A percentile compares a stretch with the other conserved stretches of the same genome.
Conservation (phyloP, 2,329 filamentous ascomycete species). For the Botrytis byssoidea region DNA sequence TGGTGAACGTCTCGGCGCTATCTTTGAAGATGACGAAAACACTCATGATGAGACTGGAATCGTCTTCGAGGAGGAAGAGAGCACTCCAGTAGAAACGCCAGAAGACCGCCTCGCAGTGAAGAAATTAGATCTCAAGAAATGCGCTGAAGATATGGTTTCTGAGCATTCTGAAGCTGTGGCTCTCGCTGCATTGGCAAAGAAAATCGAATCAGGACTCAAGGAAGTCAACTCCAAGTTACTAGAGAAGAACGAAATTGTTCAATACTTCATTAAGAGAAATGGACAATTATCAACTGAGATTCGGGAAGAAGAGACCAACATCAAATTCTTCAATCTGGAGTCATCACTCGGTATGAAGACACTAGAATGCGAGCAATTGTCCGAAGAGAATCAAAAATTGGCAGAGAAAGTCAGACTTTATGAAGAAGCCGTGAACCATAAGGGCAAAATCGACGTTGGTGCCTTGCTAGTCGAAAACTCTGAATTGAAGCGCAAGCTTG, state of each 20-base stretch:
- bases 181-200: slow-evolving; percentile 17
- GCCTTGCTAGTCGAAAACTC: slow-evolving; percentile 19
- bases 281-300: slow-evolving; percentile 16
- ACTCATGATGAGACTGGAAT: slow-evolving; percentile 5
- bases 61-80: slow-evolving; percentile 6
- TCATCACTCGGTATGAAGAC: slow-evolving; percentile 17
- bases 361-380: slow-evolving; percentile 16
- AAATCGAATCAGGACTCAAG: slow-evolving; percentile 18
- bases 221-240: slow-evolving; percentile 18
- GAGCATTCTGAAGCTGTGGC: slow-evolving; percentile 20
- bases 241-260: slow-evolving; percentile 21
- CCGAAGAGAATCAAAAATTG: slow-evolving; percentile 17
- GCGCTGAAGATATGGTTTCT: slow-evolving; percentile 18
- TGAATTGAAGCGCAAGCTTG: slow-evolving; percentile 16
- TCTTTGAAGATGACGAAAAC: slow-evolving; percentile 13
- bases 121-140: slow-evolving; percentile 14
- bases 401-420: slow-evolving; percentile 16
- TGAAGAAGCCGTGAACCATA: slow-evolving; percentile 20
- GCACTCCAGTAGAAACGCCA: neutral
- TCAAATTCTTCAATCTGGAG: slow-evolving; percentile 15
- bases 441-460: slow-evolving; percentile 20
- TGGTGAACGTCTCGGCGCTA: slow-evolving; percentile 8
- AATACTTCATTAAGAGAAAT: slow-evolving; percentile 19
- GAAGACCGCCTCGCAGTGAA: slow-evolving; percentile 17
- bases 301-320: slow-evolving; percentile 15